These are phyloP conservation scores for Leccinum longicurvipes DNA, from an alignment of 768 basidiomycete species.

Conservation along the genomic window DNA sequence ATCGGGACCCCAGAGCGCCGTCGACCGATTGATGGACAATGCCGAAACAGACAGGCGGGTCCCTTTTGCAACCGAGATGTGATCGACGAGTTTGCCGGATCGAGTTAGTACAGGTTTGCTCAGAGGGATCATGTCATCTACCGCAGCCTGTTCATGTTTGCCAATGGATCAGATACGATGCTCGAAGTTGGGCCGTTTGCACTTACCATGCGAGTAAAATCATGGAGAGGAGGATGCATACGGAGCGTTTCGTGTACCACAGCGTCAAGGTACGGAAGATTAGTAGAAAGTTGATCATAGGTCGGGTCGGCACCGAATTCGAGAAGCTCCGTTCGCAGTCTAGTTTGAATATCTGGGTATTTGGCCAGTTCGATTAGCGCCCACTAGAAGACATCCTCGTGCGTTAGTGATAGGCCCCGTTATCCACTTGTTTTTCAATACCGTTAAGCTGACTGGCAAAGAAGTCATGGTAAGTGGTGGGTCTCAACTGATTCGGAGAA, in stretches of 20 bases:
- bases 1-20: conserved; percentile 57
- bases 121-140: conserved; percentile 62
- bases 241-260: conserved; percentile 45
- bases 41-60: conserved; percentile 44
- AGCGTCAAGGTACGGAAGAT: conserved; percentile 54
- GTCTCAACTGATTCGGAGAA: background rate
- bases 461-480: background rate
- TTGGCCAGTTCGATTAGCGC: conserved; percentile 53
- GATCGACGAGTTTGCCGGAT: conserved; percentile 37
- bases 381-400: conserved; percentile 32
- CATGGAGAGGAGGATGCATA: conserved; percentile 39
- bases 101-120: conserved; percentile 43
- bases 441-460: conserved; percentile 11
- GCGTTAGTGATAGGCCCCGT: background rate
- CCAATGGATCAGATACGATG: background rate
- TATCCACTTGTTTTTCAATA: background rate
- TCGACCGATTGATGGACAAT: conserved; percentile 46
- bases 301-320: conserved; percentile 43
- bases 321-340: conserved; percentile 51
- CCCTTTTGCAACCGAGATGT: conserved; percentile 46
- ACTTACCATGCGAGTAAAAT: conserved; percentile 17
- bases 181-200: background rate
- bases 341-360: conserved; percentile 43
- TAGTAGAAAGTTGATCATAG: conserved; percentile 49
- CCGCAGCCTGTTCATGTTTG: conserved; percentile 35